Evolutionary conservation across 2,329 filamentous ascomycete species (phyloP).

Genomic region (Ophiocordyceps robertsii): DNA sequence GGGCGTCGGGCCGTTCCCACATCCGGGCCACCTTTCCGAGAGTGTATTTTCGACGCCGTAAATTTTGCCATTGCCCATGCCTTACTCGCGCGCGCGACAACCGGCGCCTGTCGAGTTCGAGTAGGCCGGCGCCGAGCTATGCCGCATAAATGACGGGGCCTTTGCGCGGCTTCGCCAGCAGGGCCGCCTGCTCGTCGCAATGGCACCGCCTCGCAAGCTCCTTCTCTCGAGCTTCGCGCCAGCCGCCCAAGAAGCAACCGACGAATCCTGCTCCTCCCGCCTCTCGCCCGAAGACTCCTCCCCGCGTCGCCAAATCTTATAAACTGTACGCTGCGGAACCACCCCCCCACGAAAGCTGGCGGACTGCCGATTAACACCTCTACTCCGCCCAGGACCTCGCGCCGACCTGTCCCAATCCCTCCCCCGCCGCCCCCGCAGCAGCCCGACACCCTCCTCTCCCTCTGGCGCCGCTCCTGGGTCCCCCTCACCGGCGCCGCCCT

Average conservation of each 20-base stretch:
- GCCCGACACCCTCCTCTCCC: constrained; percentile 19
- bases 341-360: background rate
- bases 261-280: constrained; percentile 1
- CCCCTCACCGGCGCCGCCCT: constrained; percentile 33
- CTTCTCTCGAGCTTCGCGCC: constrained; percentile 10
- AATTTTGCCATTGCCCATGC: no score
- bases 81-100: no score
- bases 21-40: constrained; percentile 2
- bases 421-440: constrained; percentile 10
- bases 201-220: constrained; percentile 18
- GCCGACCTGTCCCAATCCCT: constrained; percentile 1
- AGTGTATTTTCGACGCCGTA: background rate
- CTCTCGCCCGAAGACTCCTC: constrained; percentile 2
- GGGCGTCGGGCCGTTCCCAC: constrained; percentile 8
- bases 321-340: constrained; percentile 13
- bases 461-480: constrained; percentile 25
- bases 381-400: background rate
- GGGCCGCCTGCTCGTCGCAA: constrained; percentile 6
- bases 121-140: constrained; percentile 1
- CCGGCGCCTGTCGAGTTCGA: no score
- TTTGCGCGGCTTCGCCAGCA: constrained; percentile 11
- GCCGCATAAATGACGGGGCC: constrained; percentile 15
- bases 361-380: background rate
- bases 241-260: constrained; percentile 4
- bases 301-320: constrained; percentile 13